Percentiles rank a stretch among this genome's conserved stretches.
Conservation (phyloP, 106 monocot species). For the Acanthochlamys bracteata region DNA sequence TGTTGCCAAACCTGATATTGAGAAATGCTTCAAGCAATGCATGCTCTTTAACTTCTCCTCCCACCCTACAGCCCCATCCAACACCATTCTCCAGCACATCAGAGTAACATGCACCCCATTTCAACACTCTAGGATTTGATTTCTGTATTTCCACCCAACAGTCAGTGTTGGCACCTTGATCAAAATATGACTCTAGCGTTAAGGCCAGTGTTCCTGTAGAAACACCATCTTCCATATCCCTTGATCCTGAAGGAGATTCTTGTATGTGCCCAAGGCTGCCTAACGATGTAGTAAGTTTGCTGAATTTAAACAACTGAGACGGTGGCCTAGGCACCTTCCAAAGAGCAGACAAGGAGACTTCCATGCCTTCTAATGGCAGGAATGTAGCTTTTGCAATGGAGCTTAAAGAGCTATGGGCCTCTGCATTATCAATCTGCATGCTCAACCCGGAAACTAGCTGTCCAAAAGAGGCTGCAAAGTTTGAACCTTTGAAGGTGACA, state of each 20-base stretch:
- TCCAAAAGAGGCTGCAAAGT: conserved; percentile 43
- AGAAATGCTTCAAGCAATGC: conserved; percentile 62
- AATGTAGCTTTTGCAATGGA: conserved; percentile 53
- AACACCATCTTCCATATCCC: conserved; percentile 1
- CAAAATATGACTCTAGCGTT: conserved; percentile 52
- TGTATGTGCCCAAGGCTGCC: not conserved
- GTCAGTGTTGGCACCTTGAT: conserved; percentile 33
- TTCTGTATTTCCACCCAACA: conserved; percentile 72
- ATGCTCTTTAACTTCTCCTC: conserved; percentile 29
- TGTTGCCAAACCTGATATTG: conserved; percentile 46
- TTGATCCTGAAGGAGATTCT: not conserved
- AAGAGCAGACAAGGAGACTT: conserved; percentile 40
- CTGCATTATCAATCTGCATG: conserved; percentile 2
- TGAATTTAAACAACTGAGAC: conserved; percentile 23
- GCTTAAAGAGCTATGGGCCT: conserved; percentile 16
- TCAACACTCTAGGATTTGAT: conserved; percentile 12
- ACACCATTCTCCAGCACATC: conserved; percentile 66
- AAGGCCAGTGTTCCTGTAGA: conserved; percentile 43
- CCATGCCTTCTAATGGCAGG: conserved; percentile 44
- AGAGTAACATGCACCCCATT: conserved; percentile 51
- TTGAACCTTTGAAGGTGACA: conserved; percentile 27
- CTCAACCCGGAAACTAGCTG: conserved; percentile 31
- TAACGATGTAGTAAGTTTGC: conserved; percentile 1
- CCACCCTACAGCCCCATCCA: conserved; percentile 69
- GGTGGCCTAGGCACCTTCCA: conserved; percentile 29